Conservation (phyloP, 768 basidiomycete genomes). For the Lactifluus piperatus region DNA sequence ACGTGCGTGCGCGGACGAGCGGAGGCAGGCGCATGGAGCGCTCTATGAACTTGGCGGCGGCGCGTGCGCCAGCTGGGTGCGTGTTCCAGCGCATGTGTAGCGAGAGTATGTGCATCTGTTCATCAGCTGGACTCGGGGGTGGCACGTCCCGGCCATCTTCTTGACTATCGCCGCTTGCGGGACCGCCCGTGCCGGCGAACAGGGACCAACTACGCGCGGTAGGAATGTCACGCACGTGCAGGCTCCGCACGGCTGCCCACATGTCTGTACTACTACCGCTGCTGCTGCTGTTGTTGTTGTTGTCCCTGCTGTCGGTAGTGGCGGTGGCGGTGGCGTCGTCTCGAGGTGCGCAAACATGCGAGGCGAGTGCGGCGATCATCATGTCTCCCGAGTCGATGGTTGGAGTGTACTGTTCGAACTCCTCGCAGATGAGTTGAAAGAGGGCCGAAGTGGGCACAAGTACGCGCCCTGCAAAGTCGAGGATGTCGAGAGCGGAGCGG, state of each 20-base stretch:
- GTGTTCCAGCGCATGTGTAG: constrained; percentile 13
- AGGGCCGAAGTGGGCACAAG: constrained; percentile 9
- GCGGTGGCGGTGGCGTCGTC: not conserved
- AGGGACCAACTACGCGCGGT: constrained; percentile 13
- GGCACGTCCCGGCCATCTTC: not conserved
- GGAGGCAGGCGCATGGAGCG: constrained; percentile 10
- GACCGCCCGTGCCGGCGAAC: constrained; percentile 8
- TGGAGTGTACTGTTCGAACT: constrained; percentile 5
- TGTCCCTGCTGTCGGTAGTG: not conserved
- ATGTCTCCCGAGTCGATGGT: constrained; percentile 9
- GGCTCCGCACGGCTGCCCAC: constrained; percentile 4
- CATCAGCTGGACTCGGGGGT: constrained; percentile 10
- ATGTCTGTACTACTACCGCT: not conserved
- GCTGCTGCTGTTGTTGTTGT: not conserved
- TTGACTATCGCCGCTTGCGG: not conserved
- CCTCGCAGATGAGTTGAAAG: constrained; percentile 17
- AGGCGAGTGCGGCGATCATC: constrained; percentile 15
- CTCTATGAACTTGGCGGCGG: constrained; percentile 6
- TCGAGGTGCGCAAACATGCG: constrained; percentile 5
- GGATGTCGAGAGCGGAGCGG: constrained; percentile 14
- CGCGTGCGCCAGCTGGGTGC: not conserved
- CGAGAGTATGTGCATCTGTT: constrained; percentile 11
- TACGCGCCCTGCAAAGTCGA: constrained; percentile 7
- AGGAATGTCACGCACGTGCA: constrained; percentile 15
- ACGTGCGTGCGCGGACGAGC: not conserved